Percentiles rank a stretch among this genome's conserved stretches.
phyloP scores from a whole-genome alignment of 176 grass and related monocot genomes.

The Cenchrus americanus region DNA sequence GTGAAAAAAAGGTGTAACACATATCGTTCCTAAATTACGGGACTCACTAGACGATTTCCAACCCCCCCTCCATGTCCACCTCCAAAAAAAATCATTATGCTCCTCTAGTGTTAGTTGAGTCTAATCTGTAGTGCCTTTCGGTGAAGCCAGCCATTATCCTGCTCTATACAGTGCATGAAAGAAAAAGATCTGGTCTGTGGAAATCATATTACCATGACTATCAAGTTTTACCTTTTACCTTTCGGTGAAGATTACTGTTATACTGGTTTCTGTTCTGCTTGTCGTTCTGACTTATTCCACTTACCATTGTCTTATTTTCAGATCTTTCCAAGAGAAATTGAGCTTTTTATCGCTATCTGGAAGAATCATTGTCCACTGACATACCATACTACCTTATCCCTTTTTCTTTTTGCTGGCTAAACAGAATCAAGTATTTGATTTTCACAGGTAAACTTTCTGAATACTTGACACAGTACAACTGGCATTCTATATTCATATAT shows the following conservation, averaged over 20 bases:
- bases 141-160: not conserved
- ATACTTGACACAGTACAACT: not conserved
- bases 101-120: constrained; percentile 1
- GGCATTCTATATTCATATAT: not conserved
- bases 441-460: constrained; percentile 28
- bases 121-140: constrained; percentile 25
- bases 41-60: not conserved
- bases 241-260: constrained; percentile 21
- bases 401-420: constrained; percentile 1
- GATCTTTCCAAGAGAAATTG: not conserved
- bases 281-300: constrained; percentile 18
- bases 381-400: constrained; percentile 13
- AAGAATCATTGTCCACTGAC: constrained; percentile 13
- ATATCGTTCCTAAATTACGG: not conserved
- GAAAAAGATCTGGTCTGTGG: not conserved
- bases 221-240: constrained; percentile 17
- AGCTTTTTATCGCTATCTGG: not conserved
- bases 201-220: constrained; percentile 2
- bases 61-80: not conserved
- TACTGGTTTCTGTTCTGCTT: not conserved
- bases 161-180: constrained; percentile 5
- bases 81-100: not conserved
- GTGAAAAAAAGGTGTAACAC: not conserved
- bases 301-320: constrained; percentile 37
- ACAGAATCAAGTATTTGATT: constrained; percentile 30